These are phyloP conservation scores for Picea mariana DNA, from an alignment of 83 land plant genomes.

Conservation along the genomic window DNA sequence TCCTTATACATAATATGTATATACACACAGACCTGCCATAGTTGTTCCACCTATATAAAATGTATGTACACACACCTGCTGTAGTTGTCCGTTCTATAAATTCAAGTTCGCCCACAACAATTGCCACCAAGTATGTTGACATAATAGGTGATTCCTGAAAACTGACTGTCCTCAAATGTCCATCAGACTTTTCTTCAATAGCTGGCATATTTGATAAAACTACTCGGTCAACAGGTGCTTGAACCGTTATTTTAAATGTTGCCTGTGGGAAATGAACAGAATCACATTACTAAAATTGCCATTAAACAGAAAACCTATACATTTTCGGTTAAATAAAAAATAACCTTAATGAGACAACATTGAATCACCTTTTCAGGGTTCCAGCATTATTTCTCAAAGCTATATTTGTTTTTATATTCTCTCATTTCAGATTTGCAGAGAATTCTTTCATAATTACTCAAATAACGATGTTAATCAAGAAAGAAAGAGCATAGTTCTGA, in stretches of 20 bases:
- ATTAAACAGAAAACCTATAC: neutral
- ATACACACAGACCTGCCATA: constrained; percentile 48
- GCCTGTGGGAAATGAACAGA: constrained; percentile 53
- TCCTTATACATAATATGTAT: too few relatives aligned
- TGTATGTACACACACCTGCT: constrained; percentile 48
- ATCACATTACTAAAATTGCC: neutral
- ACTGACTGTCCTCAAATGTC: constrained; percentile 52
- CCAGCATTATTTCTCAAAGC: neutral
- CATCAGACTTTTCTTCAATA: constrained; percentile 54
- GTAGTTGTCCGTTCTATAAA: constrained; percentile 60
- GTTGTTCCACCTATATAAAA: constrained; percentile 24
- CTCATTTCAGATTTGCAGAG: neutral
- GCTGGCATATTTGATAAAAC: constrained; percentile 96
- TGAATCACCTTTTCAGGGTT: neutral
- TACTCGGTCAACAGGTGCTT: constrained; percentile 75
- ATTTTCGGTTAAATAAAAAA: neutral
- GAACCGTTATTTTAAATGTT: constrained; percentile 82
- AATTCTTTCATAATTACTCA: neutral
- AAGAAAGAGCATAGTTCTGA: neutral
- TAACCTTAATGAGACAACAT: neutral
- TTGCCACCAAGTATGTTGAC: constrained; percentile 97
- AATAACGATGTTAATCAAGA: neutral
- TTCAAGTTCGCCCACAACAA: constrained; percentile 90
- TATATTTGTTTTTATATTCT: neutral
- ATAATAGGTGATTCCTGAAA: constrained; percentile 87